A percentile compares a stretch with the other conserved stretches of the same genome.
These are phyloP conservation scores for Pharnaceum exiguum DNA, from an alignment of 148 eudicot species.

Conservation along the genomic window DNA sequence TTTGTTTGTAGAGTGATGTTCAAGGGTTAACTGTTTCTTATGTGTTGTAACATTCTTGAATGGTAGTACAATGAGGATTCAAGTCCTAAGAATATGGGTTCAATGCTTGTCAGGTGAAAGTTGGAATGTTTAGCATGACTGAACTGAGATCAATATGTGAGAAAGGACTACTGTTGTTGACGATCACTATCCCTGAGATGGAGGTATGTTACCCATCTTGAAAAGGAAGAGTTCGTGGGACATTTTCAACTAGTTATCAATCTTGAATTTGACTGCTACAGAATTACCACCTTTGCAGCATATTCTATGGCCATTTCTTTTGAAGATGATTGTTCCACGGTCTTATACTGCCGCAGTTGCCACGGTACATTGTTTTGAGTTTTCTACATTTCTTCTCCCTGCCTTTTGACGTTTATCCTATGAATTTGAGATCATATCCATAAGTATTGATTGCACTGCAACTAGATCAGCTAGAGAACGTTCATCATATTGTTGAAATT, in stretches of 20 bases:
- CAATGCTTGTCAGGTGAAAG: conserved; percentile 46
- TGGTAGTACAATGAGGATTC: no score
- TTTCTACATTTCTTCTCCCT: neutral
- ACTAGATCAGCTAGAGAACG: no score
- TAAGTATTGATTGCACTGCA: no score
- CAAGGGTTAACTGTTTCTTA: no score
- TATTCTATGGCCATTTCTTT: conserved; percentile 91
- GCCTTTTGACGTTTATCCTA: neutral
- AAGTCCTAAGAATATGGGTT: conserved; percentile 1
- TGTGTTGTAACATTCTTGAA: no score
- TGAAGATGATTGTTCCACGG: conserved; percentile 90
- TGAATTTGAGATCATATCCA: no score
- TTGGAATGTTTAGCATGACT: conserved; percentile 41
- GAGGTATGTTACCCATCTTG: conserved; percentile 45
- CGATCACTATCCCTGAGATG: conserved; percentile 95
- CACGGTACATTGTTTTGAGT: conserved; percentile 49
- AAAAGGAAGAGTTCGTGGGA: neutral
- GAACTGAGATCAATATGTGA: conserved; percentile 78
- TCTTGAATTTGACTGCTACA: neutral
- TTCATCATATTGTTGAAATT: no score
- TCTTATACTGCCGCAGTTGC: conserved; percentile 80
- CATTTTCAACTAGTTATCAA: neutral
- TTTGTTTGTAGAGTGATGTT: no score
- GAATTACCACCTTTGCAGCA: conserved; percentile 49
- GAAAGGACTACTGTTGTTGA: conserved; percentile 87